Evolutionary conservation across 2,329 filamentous ascomycete genomes (phyloP), one percentile per base, ranked within the genome.

Genomic region (Myriangium duriaei): DNA sequence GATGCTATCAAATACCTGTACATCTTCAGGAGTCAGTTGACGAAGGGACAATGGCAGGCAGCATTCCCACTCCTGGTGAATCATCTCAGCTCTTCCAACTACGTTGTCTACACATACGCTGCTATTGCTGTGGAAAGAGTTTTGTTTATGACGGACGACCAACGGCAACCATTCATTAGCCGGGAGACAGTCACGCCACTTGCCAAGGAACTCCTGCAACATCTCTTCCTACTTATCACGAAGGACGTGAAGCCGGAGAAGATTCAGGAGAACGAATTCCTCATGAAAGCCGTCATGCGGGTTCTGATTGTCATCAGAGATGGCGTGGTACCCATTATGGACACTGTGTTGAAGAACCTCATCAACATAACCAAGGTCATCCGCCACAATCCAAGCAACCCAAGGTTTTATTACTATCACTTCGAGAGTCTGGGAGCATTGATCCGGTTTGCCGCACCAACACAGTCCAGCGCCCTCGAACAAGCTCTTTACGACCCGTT

Each of bases 1-100:
- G 91, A 96, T 58, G 88, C 88, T 12, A 94, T 98, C 69, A 98
- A 96, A 60, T 98, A 87, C 57, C 72, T 98, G 28, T 94, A 98
- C 67, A 84, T 81, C 31, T 98, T 98, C 75, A 81, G 91, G 51
- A 94, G 86, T 56, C 86, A 95, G 54, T 71, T 98, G 44, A 88
- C 85, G 12, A 84, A 84, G 56, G 79, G 87, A 21, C 83, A 95
- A 58, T 96, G 91, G 86, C 81, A 81, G 51, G 76, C 79, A 41
- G 87, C 87, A 1, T 84, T 98, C 54, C 81, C 84, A 10, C 77
- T 93, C 12, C 70, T 98, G 30, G 86, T 96, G 37, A 84, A 91
- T 54, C 92, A 95, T 55, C 68, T 98, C 48, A 84, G 76, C 44
- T 92, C 86, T 2, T 71, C 77, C 14, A 91, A 95, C 59, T 96